Evolutionary conservation across 257 asterid genomes (phyloP).

Genomic region (Paulownia fortunei): DNA sequence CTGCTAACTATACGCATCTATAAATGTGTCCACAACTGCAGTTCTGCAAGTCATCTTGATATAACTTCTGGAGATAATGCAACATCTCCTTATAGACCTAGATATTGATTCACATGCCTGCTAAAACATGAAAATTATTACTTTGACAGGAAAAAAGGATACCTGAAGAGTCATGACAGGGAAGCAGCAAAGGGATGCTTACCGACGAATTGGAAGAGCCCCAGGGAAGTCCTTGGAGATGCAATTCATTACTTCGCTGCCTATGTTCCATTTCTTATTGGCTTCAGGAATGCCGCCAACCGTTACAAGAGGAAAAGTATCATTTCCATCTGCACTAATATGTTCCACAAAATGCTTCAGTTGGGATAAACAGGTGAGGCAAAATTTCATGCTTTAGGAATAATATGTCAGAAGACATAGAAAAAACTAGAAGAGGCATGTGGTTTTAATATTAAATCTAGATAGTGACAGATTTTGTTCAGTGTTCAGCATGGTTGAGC

Average conservation of each 20-base stretch:
- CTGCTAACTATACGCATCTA: no score
- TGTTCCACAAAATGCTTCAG: neutral
- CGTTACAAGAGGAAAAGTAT: conserved; percentile 77
- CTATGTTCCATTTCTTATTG: conserved; percentile 79
- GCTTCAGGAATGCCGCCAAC: conserved; percentile 84
- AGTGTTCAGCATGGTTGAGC: no score
- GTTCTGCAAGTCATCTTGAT: no score
- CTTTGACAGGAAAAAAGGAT: neutral
- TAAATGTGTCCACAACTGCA: no score
- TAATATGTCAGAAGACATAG: no score
- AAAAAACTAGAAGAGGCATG: no score
- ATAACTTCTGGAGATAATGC: no score
- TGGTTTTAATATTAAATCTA: no score
- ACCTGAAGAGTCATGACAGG: neutral
- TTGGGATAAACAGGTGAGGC: neutral
- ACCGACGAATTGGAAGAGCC: conserved; percentile 73
- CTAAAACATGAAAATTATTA: neutral
- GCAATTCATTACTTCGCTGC: conserved; percentile 67
- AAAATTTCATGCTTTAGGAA: neutral
- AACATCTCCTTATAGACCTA: no score
- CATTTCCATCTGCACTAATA: conserved; percentile 59
- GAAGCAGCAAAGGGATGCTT: neutral
- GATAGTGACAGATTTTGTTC: no score
- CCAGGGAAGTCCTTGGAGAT: conserved; percentile 75
- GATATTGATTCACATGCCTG: neutral